Conservation (phyloP, 2,329 filamentous ascomycete species). For the Colletotrichum shisoi region DNA sequence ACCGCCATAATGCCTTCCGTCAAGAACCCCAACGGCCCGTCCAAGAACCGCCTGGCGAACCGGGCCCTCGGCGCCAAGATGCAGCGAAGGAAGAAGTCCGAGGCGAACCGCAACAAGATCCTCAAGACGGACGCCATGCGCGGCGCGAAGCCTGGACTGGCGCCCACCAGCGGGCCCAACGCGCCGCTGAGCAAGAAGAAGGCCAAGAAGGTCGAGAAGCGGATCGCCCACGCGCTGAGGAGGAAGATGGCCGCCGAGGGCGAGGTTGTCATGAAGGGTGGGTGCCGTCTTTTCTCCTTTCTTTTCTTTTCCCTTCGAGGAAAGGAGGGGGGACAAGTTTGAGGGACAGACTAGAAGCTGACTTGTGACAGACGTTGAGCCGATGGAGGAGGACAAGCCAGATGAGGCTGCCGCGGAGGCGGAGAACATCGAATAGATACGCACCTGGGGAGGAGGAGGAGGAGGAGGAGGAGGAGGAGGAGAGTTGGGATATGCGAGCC, state of each 20-base stretch:
- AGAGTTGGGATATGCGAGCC: not conserved
- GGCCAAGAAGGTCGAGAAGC: slow-evolving; percentile 64
- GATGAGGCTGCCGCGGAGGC: slow-evolving; percentile 24
- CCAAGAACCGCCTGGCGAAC: slow-evolving; percentile 61
- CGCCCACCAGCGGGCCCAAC: slow-evolving; percentile 65
- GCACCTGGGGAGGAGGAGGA: too few relatives aligned
- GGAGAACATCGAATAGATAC: slow-evolving; percentile 20
- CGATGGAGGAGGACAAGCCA: not conserved
- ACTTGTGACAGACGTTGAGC: slow-evolving; percentile 14
- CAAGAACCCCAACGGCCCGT: slow-evolving; percentile 66
- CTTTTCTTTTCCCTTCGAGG: not conserved
- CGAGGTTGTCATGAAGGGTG: slow-evolving; percentile 60
- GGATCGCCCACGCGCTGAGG: slow-evolving; percentile 61
- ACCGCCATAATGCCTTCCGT: slow-evolving; percentile 59
- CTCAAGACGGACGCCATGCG: slow-evolving; percentile 55
- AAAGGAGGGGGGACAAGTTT: not conserved
- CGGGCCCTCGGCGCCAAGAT: slow-evolving; percentile 57
- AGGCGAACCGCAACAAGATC: slow-evolving; percentile 51
- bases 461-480: too few relatives aligned
- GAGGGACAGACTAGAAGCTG: not conserved
- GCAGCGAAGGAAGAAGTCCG: slow-evolving; percentile 53
- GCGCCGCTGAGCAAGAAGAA: slow-evolving; percentile 63
- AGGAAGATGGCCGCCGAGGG: slow-evolving; percentile 61
- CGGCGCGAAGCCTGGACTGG: slow-evolving; percentile 61
- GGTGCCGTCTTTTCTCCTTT: not conserved